A percentile compares a stretch with the other conserved stretches of the same genome.
Conservation (phyloP, 78 protist genomes). For the Andalucia godoyi region DNA sequence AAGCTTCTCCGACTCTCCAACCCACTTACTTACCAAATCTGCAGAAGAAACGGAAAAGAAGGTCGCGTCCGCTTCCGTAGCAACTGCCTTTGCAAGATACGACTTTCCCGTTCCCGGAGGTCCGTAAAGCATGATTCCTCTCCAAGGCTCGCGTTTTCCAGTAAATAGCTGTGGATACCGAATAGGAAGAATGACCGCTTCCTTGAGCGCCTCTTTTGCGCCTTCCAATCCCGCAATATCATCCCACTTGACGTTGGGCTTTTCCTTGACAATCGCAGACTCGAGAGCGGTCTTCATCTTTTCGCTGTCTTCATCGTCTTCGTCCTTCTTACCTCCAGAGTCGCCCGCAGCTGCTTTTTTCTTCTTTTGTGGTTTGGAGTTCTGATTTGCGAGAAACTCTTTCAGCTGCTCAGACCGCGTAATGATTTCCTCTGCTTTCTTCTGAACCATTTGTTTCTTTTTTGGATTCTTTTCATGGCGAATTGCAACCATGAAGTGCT, state of each 20-base stretch:
- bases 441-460: conserved; percentile 12
- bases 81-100: conserved; percentile 96
- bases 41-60: conserved; percentile 89
- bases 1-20: conserved; percentile 89
- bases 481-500: conserved; percentile 15
- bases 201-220: conserved; percentile 92
- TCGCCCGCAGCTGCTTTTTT: background rate
- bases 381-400: background rate
- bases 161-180: conserved; percentile 90
- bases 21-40: conserved; percentile 89
- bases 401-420: conserved; percentile 12
- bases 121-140: conserved; percentile 95
- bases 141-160: conserved; percentile 94
- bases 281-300: background rate
- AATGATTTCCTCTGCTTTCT: conserved; percentile 5
- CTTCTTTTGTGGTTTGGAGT: no score
- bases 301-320: conserved; percentile 27
- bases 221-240: conserved; percentile 92
- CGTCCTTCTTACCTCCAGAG: background rate
- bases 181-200: conserved; percentile 92
- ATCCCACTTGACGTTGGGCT: conserved; percentile 93
- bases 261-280: conserved; percentile 69
- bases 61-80: conserved; percentile 91
- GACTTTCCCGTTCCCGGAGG: conserved; percentile 98
- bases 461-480: conserved; percentile 9